phyloP scores from a whole-genome alignment of 257 asterid genomes.

The Solanum rostratum region DNA sequence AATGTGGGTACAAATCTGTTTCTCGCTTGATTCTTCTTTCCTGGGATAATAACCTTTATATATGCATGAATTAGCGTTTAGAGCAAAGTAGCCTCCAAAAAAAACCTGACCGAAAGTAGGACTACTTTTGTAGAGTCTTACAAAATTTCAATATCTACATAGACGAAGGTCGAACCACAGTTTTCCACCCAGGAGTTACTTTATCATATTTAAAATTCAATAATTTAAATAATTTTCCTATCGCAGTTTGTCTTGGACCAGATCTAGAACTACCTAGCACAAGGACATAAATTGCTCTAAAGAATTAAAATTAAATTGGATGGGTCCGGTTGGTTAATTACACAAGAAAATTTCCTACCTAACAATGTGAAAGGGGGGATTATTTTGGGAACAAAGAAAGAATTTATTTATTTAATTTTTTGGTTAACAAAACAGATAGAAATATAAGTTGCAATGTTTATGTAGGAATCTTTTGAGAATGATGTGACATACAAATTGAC shows the following conservation, averaged over 20 bases:
- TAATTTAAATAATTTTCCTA: neutral
- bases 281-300: neutral
- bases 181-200: accelerated
- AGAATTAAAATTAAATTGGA: neutral
- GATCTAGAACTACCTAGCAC: neutral
- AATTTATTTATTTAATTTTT: neutral
- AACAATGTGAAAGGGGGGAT: neutral
- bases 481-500: neutral
- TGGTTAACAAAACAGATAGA: neutral
- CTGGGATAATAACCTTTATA: too few relatives aligned
- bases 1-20: too few relatives aligned
- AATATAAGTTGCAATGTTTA: neutral
- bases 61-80: too few relatives aligned
- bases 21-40: too few relatives aligned
- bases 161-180: neutral
- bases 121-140: too few relatives aligned
- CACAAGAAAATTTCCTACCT: neutral
- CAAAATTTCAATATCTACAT: too few relatives aligned
- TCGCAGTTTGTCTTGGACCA: neutral
- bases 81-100: too few relatives aligned
- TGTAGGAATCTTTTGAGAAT: neutral
- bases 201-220: neutral
- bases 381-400: neutral
- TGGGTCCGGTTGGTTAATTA: neutral
- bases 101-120: too few relatives aligned